phyloP scores from a whole-genome alignment of 331 rosid genomes.

The Quercus tomentella region DNA sequence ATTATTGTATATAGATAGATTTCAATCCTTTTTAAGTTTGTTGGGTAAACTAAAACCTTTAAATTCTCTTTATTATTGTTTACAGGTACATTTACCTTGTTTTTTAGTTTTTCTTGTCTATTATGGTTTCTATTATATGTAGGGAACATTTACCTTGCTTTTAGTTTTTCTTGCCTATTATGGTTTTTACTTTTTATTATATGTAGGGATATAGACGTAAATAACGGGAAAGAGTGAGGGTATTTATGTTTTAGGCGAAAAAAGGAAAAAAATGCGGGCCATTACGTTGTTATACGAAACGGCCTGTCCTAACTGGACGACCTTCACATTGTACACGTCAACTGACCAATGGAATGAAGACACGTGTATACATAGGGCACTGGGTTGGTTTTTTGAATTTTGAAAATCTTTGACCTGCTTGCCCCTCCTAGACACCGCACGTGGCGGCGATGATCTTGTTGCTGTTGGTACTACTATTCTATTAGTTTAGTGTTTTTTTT shows the following conservation, averaged over 20 bases:
- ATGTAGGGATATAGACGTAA: conserved; percentile 1
- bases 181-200: too few relatives aligned
- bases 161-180: too few relatives aligned
- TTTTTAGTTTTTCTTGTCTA: too few relatives aligned
- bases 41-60: too few relatives aligned
- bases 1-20: too few relatives aligned
- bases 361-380: not conserved
- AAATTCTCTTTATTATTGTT: too few relatives aligned
- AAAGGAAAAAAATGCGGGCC: not conserved
- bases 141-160: not conserved
- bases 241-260: not conserved
- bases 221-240: not conserved
- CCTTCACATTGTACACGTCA: conserved; percentile 20
- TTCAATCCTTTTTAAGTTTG: too few relatives aligned
- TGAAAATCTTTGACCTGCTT: not conserved
- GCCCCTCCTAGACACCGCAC: conserved; percentile 21
- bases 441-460: conserved; percentile 39
- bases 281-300: not conserved
- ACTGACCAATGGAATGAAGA: not conserved
- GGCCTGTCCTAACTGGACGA: conserved; percentile 7
- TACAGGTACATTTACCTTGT: too few relatives aligned
- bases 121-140: too few relatives aligned
- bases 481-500: too few relatives aligned
- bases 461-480: not conserved
- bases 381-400: not conserved